phyloP scores from a whole-genome alignment of 177 flowering plant species.

The Tripterygium wilfordii region DNA sequence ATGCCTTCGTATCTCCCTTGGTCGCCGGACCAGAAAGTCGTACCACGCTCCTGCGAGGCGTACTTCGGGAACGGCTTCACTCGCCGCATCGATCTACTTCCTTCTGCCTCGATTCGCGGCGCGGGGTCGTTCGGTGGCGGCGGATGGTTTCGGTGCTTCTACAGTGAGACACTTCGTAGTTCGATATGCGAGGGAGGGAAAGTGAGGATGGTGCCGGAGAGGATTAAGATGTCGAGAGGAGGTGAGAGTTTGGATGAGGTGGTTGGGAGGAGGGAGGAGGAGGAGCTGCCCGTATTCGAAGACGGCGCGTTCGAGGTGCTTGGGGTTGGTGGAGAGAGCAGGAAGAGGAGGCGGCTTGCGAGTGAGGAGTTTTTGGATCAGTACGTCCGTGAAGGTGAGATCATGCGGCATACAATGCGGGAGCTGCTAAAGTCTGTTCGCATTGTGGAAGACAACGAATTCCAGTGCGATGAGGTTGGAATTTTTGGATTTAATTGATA shows the following conservation, averaged over 20 bases:
- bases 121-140: not conserved
- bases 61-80: conserved; percentile 90
- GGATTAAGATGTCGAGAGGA: conserved; percentile 65
- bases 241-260: conserved; percentile 80
- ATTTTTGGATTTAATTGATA: too few relatives aligned
- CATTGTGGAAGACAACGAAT: conserved; percentile 38
- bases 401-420: conserved; percentile 69
- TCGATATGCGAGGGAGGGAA: conserved; percentile 84
- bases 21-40: conserved; percentile 32
- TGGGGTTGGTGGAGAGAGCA: not conserved
- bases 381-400: conserved; percentile 45
- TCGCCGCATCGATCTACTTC: conserved; percentile 35
- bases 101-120: not conserved
- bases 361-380: conserved; percentile 35
- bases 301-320: conserved; percentile 63
- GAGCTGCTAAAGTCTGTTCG: conserved; percentile 49
- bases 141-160: conserved; percentile 75
- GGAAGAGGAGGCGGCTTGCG: conserved; percentile 30
- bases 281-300: conserved; percentile 70
- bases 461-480: conserved; percentile 67
- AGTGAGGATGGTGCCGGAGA: conserved; percentile 57
- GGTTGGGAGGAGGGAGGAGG: conserved; percentile 74
- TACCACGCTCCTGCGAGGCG: conserved; percentile 70
- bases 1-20: conserved; percentile 91
- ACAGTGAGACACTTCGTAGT: conserved; percentile 63